phyloP scores from a whole-genome alignment of 179 eudicot species.

The Dionaea muscipula region DNA sequence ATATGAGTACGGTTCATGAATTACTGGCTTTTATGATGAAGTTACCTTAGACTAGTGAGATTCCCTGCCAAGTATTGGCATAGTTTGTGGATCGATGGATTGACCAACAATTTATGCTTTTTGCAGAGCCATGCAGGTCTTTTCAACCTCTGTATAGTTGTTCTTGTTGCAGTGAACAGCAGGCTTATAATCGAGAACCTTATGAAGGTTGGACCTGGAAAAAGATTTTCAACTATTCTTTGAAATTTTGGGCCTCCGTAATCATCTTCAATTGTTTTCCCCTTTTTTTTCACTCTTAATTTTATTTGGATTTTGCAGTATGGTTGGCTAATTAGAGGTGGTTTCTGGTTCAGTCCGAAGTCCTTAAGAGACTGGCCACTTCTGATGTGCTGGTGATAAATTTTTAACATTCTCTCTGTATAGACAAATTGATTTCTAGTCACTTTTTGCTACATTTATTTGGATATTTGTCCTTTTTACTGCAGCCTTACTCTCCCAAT shows the following conservation, averaged over 20 bases:
- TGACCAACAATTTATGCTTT: slow-evolving; percentile 2
- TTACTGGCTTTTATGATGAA: too few species aligned
- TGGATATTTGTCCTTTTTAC: slow-evolving; percentile 5
- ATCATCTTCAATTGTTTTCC: background rate
- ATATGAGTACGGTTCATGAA: too few species aligned
- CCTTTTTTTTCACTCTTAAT: slow-evolving; percentile 2
- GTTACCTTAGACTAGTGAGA: too few species aligned
- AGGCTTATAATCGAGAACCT: slow-evolving; percentile 93
- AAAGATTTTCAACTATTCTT: background rate
- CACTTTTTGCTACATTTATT: slow-evolving; percentile 1
- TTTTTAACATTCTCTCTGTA: background rate
- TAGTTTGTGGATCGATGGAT: too few species aligned
- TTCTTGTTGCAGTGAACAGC: slow-evolving; percentile 91
- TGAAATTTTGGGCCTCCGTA: background rate
- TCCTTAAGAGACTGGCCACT: slow-evolving; percentile 95
- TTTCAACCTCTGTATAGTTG: slow-evolving; percentile 92
- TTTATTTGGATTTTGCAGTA: slow-evolving; percentile 42
- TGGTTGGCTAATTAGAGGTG: slow-evolving; percentile 75
- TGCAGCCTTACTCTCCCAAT: slow-evolving; percentile 66
- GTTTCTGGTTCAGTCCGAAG: slow-evolving; percentile 88
- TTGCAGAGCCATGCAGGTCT: slow-evolving; percentile 98
- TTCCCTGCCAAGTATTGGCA: too few species aligned
- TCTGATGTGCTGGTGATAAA: slow-evolving; percentile 81
- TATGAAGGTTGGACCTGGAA: slow-evolving; percentile 62
- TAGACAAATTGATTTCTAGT: background rate